Evolutionary conservation across 306 rosid species (phyloP).

Genomic region (Benincasa hispida): DNA sequence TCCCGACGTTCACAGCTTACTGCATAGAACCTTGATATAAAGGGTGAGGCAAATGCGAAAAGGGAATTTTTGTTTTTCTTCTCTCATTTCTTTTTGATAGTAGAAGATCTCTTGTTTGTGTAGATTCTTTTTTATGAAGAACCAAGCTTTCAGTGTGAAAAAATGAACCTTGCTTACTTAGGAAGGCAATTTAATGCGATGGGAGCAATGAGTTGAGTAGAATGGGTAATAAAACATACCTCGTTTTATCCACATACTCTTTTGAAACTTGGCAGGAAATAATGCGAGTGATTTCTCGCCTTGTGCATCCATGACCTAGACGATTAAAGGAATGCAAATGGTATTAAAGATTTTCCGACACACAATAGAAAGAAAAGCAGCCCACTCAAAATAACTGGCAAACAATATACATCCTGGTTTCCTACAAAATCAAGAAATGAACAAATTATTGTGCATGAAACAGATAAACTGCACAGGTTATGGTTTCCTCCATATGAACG

Average conservation of each 20-base stretch:
- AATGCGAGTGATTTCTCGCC: slow-evolving; percentile 62
- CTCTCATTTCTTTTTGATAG: no score
- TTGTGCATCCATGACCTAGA: slow-evolving; percentile 69
- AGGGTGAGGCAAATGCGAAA: not conserved
- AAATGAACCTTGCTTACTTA: not conserved
- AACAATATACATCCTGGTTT: not conserved
- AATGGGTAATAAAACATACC: slow-evolving; percentile 25
- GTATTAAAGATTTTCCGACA: not conserved
- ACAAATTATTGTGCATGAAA: not conserved
- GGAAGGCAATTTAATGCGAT: not conserved
- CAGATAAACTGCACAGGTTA: not conserved
- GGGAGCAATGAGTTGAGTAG: not conserved
- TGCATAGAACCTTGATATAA: not conserved
- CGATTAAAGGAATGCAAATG: not conserved
- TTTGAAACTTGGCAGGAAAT: slow-evolving; percentile 85
- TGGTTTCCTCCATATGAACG: not conserved
- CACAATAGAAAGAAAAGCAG: not conserved
- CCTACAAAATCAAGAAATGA: not conserved
- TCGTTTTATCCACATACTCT: slow-evolving; percentile 90
- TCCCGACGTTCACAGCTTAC: not conserved
- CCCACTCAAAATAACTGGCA: not conserved
- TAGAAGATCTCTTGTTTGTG: no score
- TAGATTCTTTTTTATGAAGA: no score
- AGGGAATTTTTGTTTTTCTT: not conserved
- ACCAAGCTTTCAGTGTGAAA: not conserved